Conservation (phyloP, 1,284 basidiomycete genomes). For the Ganoderma multipileum region DNA sequence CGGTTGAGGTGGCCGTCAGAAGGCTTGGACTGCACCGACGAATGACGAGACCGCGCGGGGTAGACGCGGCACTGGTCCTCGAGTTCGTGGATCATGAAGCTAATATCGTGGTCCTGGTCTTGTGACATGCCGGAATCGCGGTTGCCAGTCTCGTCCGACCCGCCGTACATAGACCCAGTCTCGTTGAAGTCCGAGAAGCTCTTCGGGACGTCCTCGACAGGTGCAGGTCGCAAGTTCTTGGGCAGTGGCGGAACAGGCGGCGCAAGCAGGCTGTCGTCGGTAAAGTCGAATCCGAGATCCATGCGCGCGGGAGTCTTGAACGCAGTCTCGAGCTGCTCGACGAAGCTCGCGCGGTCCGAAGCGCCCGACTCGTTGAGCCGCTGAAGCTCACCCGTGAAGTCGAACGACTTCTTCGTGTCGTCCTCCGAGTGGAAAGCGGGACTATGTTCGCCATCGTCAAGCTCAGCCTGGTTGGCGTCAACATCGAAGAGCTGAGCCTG, state of each 20-base stretch:
- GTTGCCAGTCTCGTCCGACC: slow-evolving; percentile 20
- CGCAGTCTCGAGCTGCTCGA: slow-evolving; percentile 81
- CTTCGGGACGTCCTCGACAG: slow-evolving; percentile 35
- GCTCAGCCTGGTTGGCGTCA: slow-evolving; percentile 51
- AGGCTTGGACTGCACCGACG: slow-evolving; percentile 50
- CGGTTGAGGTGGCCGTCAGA: slow-evolving; percentile 71
- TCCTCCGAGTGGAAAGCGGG: slow-evolving; percentile 47
- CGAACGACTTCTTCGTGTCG: slow-evolving; percentile 81
- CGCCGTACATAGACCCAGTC: slow-evolving; percentile 27
- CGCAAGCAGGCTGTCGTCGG: slow-evolving; percentile 41
- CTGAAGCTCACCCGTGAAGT: slow-evolving; percentile 83
- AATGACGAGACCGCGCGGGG: slow-evolving; percentile 20
- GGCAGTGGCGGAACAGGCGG: slow-evolving; percentile 55
- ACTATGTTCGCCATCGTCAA: slow-evolving; percentile 48
- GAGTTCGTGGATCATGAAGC: slow-evolving; percentile 36
- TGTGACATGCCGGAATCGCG: slow-evolving; percentile 34
- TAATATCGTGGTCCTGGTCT: slow-evolving; percentile 30
- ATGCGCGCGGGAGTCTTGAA: slow-evolving; percentile 77
- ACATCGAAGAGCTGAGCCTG: slow-evolving; percentile 51
- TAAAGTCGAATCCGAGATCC: slow-evolving; percentile 58
- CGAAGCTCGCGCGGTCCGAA: slow-evolving; percentile 76
- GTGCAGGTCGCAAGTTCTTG: slow-evolving; percentile 22
- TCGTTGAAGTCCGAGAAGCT: slow-evolving; percentile 34
- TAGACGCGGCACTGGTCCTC: slow-evolving; percentile 41
- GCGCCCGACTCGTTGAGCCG: slow-evolving; percentile 73